Conservation (phyloP, 2,329 filamentous ascomycete genomes). For the Trichoderma lentiforme region DNA sequence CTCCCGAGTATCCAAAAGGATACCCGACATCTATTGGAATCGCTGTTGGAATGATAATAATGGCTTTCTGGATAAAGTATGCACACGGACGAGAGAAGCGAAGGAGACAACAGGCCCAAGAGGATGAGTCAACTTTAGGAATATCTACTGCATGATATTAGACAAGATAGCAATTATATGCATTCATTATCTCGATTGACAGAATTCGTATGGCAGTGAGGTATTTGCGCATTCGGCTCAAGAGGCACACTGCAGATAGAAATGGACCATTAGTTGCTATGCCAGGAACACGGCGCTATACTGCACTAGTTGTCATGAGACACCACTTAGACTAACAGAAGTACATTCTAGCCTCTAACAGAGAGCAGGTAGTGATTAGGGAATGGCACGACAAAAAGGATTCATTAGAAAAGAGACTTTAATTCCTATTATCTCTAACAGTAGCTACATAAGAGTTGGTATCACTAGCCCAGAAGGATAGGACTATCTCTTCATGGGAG, state of each 20-base stretch:
- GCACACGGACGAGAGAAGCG: conserved; percentile 43
- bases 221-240: neutral
- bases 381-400: neutral
- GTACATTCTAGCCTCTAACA: no score
- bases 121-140: neutral
- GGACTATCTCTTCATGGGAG: neutral
- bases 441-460: neutral
- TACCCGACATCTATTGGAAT: conserved; percentile 54
- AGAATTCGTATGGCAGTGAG: neutral
- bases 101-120: neutral
- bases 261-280: neutral
- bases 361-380: neutral
- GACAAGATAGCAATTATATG: neutral
- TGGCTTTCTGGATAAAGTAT: conserved; percentile 45
- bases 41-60: conserved; percentile 47
- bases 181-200: no score
- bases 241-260: neutral
- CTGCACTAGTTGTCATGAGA: neutral
- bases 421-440: neutral
- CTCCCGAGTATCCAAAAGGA: conserved; percentile 58
- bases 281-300: neutral
- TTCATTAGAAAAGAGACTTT: neutral
- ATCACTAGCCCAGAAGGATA: neutral
- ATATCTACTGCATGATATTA: neutral
- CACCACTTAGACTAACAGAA: no score